Base-by-base conservation (phyloP, 495 filamentous ascomycete genomes). In the Monascus purpureus region DNA sequence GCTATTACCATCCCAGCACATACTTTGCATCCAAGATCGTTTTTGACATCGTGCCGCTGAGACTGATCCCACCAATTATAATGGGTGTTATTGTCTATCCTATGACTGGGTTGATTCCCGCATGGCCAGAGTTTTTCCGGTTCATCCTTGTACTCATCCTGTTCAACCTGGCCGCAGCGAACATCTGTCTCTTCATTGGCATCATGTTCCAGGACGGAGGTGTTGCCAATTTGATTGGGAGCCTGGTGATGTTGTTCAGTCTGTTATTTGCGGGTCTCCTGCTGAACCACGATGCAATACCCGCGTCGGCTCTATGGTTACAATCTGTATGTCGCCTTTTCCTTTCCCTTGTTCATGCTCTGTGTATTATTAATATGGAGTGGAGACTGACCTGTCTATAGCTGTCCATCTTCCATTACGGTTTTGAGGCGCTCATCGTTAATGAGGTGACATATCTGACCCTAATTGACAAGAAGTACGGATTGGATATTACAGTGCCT, bases 401-500 rank as follows among this genome's bases (percentile, higher is more conserved):
- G 62, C 66, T 95, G n/a, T 94, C 86, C 13, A 99, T 99, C 41
- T 99, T 96, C 73, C 90, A 99, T 52, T 99, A 93, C 49, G 90
- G 77, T 2, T 96, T 99, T 43, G 90, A 95, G 62, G 80, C 82
- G 2, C 68, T 99, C 14, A 90, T 96, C 37, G 90, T 99, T 46
- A 99, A 99, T 51, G 90, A 99, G 59, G 90, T 95, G 31, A 74
- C 76, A n/a, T 84, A 79, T 52, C 64, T 96, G 37, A 84, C 79
- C 1, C 68, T 99, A 37, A 70, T 85, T 29, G 92, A 99, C 46
- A 75, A 92, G 49, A 90, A 95, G 54, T 90, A 83, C 42, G 90
- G 90, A 2, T 69, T 99, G 2, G 82, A 96, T 46, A 99, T 99
- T 30, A 85, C 88, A 41, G 86, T 99, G 0, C 90, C 90, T 0